Conservation (phyloP, 441 rosid genomes). For the Euphorbia neoarborescens region DNA sequence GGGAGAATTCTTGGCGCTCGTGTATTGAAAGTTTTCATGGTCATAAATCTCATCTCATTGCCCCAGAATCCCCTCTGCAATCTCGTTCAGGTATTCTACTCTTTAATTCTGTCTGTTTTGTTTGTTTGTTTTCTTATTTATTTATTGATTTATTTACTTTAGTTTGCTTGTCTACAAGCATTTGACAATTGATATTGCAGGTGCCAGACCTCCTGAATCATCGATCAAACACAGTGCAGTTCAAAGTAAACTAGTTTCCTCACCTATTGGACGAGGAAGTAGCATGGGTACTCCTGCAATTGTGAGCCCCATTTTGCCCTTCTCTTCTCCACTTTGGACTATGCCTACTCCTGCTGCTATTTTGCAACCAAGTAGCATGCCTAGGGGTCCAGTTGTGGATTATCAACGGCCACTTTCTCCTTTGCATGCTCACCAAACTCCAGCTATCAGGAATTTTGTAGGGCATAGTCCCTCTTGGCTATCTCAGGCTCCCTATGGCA, state of each 20-base stretch:
- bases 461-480: conserved; percentile 69
- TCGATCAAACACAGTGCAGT: conserved; percentile 40
- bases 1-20: conserved; percentile 83
- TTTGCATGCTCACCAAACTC: conserved; percentile 59
- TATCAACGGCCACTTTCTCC: conserved; percentile 61
- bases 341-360: conserved; percentile 53
- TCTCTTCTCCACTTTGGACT: conserved; percentile 89
- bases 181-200: conserved; percentile 26
- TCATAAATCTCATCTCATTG: conserved; percentile 41
- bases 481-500: conserved; percentile 61
- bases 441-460: conserved; percentile 51
- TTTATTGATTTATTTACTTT: no score
- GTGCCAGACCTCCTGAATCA: conserved; percentile 46
- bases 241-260: conserved; percentile 43
- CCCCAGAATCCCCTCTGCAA: conserved; percentile 63
- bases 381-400: conserved; percentile 55
- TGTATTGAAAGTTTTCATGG: conserved; percentile 55
- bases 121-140: no score
- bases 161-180: conserved; percentile 14
- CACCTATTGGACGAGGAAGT: conserved; percentile 46
- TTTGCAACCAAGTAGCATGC: conserved; percentile 49
- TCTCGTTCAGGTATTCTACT: conserved; percentile 53
- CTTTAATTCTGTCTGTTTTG: conserved; percentile 12
- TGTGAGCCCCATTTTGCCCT: conserved; percentile 54
- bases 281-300: conserved; percentile 50